Evolutionary conservation across 768 basidiomycete species (phyloP).

Genomic region (Nevesoporus exiguus): DNA sequence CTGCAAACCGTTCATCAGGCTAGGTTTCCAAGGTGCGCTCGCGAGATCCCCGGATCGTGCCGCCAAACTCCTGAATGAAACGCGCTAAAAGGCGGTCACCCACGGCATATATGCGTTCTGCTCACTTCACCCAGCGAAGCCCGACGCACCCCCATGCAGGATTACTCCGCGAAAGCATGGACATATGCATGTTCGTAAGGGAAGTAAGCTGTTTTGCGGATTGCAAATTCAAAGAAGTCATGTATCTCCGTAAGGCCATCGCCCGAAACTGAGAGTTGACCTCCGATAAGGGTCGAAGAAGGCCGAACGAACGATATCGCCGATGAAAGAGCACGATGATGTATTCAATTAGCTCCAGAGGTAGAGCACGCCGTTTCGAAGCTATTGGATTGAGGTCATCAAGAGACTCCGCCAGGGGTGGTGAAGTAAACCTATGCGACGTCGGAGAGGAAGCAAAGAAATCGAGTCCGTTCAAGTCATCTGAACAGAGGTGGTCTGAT

Average conservation of each 20-base stretch:
- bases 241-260: constrained; percentile 39
- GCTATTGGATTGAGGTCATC: neutral
- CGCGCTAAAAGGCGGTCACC: neutral
- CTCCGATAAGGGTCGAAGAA: constrained; percentile 39
- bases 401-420: constrained; percentile 11
- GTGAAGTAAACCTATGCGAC: constrained; percentile 26
- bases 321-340: constrained; percentile 26
- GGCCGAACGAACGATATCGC: constrained; percentile 26
- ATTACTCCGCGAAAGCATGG: constrained; percentile 20
- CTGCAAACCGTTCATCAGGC: constrained; percentile 35
- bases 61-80: constrained; percentile 17
- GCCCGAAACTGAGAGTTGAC: constrained; percentile 42
- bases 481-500: constrained; percentile 9
- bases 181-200: constrained; percentile 35
- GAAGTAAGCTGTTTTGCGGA: constrained; percentile 20
- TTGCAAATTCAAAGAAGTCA: constrained; percentile 20
- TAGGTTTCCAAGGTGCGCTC: constrained; percentile 25
- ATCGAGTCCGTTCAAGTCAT: constrained; percentile 7
- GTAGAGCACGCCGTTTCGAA: constrained; percentile 19
- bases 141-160: constrained; percentile 22
- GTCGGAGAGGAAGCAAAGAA: constrained; percentile 15
- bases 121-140: constrained; percentile 48
- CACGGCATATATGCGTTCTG: constrained; percentile 21
- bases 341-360: constrained; percentile 32
- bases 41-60: constrained; percentile 19